Conservation (phyloP, 1,284 basidiomycete genomes). For the Fistulinella cinereoalba region DNA sequence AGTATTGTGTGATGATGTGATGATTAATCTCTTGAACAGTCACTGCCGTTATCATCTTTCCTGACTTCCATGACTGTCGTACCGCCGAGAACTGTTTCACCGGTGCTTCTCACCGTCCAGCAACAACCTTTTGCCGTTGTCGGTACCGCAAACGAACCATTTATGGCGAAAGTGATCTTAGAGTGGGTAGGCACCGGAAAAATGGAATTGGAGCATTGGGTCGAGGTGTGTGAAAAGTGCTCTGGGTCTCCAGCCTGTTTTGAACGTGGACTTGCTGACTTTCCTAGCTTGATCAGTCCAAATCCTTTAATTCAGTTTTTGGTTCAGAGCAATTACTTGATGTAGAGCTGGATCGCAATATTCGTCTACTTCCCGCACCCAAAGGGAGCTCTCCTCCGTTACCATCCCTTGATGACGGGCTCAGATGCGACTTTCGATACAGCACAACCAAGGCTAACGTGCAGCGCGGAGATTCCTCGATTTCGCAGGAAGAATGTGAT, state of each 20-base stretch:
- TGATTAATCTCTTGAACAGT: conserved; percentile 13
- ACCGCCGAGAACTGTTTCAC: conserved; percentile 35
- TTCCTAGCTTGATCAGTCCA: conserved; percentile 58
- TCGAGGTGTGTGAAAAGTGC: conserved; percentile 50
- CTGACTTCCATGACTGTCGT: conserved; percentile 46
- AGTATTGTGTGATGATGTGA: not conserved
- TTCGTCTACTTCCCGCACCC: conserved; percentile 45
- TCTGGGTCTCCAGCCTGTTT: not conserved
- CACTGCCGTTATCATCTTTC: conserved; percentile 41
- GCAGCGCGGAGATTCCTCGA: not conserved
- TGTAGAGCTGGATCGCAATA: conserved; percentile 64
- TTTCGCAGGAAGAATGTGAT: conserved; percentile 24
- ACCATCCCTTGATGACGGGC: conserved; percentile 29
- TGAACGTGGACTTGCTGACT: not conserved
- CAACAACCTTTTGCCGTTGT: conserved; percentile 58
- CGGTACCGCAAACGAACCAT: conserved; percentile 56
- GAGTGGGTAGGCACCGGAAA: conserved; percentile 46
- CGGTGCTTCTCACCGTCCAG: conserved; percentile 34
- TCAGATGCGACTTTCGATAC: conserved; percentile 1
- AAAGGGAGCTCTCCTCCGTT: conserved; percentile 23
- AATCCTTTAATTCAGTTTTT: conserved; percentile 42
- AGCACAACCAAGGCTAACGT: not conserved
- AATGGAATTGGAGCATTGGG: conserved; percentile 67
- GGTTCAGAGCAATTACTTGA: conserved; percentile 74
- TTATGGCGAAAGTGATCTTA: conserved; percentile 60